Conservation (phyloP, 169 alveolate genomes). For the Miamiensis avidus region DNA sequence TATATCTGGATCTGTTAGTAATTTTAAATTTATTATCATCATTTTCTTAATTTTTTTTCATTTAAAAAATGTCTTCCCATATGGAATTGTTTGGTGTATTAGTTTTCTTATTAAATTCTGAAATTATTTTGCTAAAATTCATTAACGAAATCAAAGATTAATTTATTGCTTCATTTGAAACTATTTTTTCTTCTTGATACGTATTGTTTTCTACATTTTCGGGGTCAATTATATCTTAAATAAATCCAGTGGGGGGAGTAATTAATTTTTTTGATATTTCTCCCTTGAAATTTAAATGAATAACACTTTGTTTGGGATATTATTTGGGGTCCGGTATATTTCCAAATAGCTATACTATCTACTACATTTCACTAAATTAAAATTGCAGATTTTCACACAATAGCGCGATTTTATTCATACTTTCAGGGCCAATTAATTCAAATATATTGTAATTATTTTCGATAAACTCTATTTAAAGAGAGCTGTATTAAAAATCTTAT, state of each 20-base stretch:
- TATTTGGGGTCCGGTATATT: slow-evolving; percentile 1
- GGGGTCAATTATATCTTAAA: neutral
- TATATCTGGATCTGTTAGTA: slow-evolving; percentile 27
- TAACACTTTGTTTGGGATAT: slow-evolving; percentile 11
- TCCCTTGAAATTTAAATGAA: neutral
- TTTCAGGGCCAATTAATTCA: slow-evolving; percentile 14
- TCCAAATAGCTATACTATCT: neutral
- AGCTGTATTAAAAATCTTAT: neutral
- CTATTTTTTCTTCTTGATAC: neutral
- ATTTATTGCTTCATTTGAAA: neutral
- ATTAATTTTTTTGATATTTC: slow-evolving; percentile 8
- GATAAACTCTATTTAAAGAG: neutral
- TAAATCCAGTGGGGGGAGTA: neutral
- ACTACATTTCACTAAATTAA: neutral
- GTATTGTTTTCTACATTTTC: neutral
- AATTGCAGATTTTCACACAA: slow-evolving; percentile 1
- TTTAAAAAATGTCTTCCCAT: slow-evolving; percentile 15
- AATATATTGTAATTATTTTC: slow-evolving; percentile 22
- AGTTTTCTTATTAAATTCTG: slow-evolving; percentile 7
- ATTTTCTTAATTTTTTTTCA: slow-evolving; percentile 10
- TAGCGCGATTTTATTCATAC: neutral
- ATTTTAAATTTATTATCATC: slow-evolving; percentile 20
- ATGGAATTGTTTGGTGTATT: neutral
- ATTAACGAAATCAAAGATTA: neutral
- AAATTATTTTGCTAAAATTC: slow-evolving; percentile 1